Percentiles rank a stretch among this genome's conserved stretches.
Evolutionary conservation across 768 basidiomycete species (phyloP).

Genomic region (Strobilomyces dryophilus): DNA sequence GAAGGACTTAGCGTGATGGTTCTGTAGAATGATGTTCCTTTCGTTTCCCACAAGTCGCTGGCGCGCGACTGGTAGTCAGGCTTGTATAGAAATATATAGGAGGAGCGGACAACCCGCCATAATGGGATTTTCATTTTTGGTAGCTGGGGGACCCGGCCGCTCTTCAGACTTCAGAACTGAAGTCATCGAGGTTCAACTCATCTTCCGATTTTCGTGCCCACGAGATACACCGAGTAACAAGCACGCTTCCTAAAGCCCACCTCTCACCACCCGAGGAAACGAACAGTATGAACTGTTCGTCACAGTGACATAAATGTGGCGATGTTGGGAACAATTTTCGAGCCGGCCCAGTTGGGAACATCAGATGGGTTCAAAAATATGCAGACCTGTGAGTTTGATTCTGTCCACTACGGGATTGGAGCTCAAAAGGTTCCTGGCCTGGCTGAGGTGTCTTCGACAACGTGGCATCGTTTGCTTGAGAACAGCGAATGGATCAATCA

Average conservation of each 20-base stretch:
- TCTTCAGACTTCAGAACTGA: neutral
- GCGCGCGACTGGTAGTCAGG: too few species aligned
- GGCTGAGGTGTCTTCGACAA: neutral
- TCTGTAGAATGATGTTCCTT: too few species aligned
- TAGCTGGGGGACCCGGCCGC: too few species aligned
- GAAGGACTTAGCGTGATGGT: conserved; percentile 16
- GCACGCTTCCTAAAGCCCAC: neutral
- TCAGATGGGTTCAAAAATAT: neutral
- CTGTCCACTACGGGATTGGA: neutral
- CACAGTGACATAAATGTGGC: conserved; percentile 5
- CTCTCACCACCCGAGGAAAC: neutral
- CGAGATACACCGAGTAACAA: neutral
- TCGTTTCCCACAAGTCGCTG: too few species aligned
- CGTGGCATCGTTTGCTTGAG: neutral
- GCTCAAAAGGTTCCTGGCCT: neutral
- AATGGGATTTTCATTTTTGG: too few species aligned
- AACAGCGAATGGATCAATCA: too few species aligned
- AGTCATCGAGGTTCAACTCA: neutral
- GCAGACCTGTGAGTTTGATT: neutral
- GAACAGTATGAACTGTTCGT: too few species aligned
- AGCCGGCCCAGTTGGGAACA: neutral
- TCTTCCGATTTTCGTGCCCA: neutral
- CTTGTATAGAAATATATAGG: too few species aligned
- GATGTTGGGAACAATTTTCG: too few species aligned
- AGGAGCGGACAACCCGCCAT: too few species aligned